Evolutionary conservation across 306 rosid species (phyloP).

Genomic region (Lablab purpureus): DNA sequence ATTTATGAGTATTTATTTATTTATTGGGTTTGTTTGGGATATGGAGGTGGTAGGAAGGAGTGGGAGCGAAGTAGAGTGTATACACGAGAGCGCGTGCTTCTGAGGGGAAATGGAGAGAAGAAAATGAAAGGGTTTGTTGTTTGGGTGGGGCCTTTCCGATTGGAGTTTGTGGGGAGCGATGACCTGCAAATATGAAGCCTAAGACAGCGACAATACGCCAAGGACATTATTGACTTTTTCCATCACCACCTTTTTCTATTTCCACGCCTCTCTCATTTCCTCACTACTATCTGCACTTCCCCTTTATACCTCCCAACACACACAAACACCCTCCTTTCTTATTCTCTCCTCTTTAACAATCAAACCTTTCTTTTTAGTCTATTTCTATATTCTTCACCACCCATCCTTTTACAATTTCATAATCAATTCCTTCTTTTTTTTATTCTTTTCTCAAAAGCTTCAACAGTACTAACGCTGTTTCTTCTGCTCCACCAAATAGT

Average conservation of each 20-base stretch:
- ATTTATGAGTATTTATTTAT: background rate
- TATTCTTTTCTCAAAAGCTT: too few species aligned
- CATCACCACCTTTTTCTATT: background rate
- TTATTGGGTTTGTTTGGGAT: too few species aligned
- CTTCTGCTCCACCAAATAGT: too few species aligned
- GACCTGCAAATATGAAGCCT: constrained; percentile 54
- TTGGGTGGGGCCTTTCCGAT: constrained; percentile 14
- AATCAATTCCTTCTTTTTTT: too few species aligned
- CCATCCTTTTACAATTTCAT: background rate
- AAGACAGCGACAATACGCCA: constrained; percentile 60
- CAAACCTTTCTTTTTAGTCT: background rate
- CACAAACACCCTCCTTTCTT: background rate
- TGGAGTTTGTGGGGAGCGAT: constrained; percentile 53
- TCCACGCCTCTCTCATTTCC: background rate
- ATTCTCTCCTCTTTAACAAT: background rate
- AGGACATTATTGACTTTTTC: constrained; percentile 50
- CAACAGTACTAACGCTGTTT: too few species aligned
- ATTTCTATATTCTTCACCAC: background rate
- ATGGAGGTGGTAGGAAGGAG: constrained; percentile 22
- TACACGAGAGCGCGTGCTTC: background rate
- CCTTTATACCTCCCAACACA: constrained; percentile 9
- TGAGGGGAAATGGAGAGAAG: constrained; percentile 36
- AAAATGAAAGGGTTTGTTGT: constrained; percentile 30
- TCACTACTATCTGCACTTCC: constrained; percentile 15
- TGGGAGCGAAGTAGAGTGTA: too few species aligned